Base-by-base conservation (phyloP, 129 eudicot genomes). In the Artemisia tridentata region DNA sequence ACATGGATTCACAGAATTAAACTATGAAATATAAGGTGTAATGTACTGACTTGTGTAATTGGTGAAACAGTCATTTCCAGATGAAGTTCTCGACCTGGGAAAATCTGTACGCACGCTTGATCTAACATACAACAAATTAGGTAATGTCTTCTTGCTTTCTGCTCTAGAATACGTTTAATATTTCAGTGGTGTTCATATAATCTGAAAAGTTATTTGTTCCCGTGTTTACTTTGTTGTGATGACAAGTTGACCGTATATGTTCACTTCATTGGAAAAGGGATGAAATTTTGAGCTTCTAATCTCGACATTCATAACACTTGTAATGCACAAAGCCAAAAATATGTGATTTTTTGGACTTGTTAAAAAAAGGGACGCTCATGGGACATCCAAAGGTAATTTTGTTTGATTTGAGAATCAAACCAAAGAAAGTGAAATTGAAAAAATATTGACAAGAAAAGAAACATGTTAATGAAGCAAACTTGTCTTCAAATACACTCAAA, bases 61-160 rank as follows among this genome's bases (percentile, higher is more conserved):
- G 54, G 34, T 74, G 72, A 68, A 75, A 66, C 88, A 86, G 96
- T 69, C 88, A 53, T 86, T 89, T 82, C 93, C 96, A 2, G 96
- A 89, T 82, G 92, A 86, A 51, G 82, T 89, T 83, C 83, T 89
- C 70, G 96, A 89, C 65, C 82, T 89, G 45, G 85, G 81, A 52
- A 84, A 79, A 75, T 83, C 88, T 18, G 90, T 86, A 46, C 84
- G 96, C 49, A 89, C 96, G 7, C 88, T 89, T 62, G 92, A 89
- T 74, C n/a, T n/a, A n/a, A n/a, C n/a, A n/a, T n/a, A n/a, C n/a
- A n/a, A 89, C 78, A 89, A 75, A 82, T 55, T 89, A 75, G 92
- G 96, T 89, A 78, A 53, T 52, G 57, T 47, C 57, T 58, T 56
- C 23, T 18, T 4, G 34, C 43, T 41, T 63, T 52, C 23, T 20